Evolutionary conservation across 2,329 filamentous ascomycete genomes (phyloP).

Genomic region (Colletotrichum horii): DNA sequence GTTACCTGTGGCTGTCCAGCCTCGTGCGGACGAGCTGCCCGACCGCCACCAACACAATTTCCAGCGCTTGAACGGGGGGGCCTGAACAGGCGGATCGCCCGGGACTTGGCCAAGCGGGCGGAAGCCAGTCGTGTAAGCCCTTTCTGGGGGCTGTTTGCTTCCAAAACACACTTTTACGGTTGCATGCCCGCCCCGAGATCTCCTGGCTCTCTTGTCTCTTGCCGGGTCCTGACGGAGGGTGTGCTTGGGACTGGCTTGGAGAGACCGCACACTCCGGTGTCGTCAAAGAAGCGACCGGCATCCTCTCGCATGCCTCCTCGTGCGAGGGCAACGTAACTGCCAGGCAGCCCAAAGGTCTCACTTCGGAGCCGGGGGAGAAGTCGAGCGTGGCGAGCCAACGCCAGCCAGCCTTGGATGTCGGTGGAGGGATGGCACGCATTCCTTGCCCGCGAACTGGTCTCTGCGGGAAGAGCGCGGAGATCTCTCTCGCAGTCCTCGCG

Average conservation of each 20-base stretch:
- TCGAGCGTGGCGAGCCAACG: neutral
- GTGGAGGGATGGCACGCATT: neutral
- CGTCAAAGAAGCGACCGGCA: neutral
- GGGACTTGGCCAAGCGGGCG: neutral
- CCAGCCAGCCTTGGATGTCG: neutral
- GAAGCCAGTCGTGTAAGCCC: neutral
- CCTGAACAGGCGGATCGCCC: neutral
- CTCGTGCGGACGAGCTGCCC: neutral
- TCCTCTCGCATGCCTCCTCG: neutral
- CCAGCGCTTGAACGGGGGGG: neutral
- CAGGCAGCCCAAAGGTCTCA: conserved; percentile 4
- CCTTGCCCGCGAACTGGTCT: neutral
- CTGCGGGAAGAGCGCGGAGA: neutral
- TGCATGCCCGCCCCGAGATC: neutral
- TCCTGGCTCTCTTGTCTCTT: neutral
- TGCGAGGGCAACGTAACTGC: neutral
- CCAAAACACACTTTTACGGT: neutral
- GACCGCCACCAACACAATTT: neutral
- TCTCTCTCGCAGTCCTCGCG: neutral
- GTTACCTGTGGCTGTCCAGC: neutral
- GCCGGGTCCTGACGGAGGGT: neutral
- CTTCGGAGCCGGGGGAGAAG: neutral
- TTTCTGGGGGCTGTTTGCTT: neutral
- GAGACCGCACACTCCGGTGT: neutral
- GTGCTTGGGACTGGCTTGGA: neutral